A percentile compares a stretch with the other conserved stretches of the same genome.
phyloP scores from a whole-genome alignment of 1,284 basidiomycete species.

The Cutaneotrichosporon daszewskae region DNA sequence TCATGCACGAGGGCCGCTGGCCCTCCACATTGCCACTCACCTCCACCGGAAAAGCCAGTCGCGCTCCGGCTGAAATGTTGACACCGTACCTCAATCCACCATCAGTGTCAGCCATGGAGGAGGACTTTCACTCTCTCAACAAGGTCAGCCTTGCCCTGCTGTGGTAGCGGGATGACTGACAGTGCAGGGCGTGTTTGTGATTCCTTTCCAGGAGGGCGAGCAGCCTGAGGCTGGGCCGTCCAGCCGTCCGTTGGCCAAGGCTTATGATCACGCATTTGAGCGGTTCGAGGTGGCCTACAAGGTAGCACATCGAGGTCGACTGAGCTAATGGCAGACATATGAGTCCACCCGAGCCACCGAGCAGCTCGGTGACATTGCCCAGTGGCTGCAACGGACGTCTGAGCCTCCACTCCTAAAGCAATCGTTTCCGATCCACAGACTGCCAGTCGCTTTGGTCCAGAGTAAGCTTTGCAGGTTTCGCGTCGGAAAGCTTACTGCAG shows the following conservation, averaged over 20 bases:
- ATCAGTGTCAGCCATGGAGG: no score
- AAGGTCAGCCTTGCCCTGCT: slow-evolving; percentile 20
- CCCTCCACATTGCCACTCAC: no score
- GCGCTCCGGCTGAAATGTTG: no score
- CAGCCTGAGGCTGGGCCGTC: slow-evolving; percentile 11
- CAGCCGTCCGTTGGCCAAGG: slow-evolving; percentile 16
- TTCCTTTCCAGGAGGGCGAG: slow-evolving; percentile 27
- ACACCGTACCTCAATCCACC: no score
- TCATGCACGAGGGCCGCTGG: no score
- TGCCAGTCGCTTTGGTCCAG: slow-evolving; percentile 35
- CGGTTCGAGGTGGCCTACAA: slow-evolving; percentile 17
- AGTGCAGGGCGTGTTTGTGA: slow-evolving; percentile 32
- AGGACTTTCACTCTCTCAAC: slow-evolving; percentile 32
- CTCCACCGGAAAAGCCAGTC: no score
- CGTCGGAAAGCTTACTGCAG: slow-evolving; percentile 3
- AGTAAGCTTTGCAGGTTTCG: slow-evolving; percentile 17
- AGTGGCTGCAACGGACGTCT: slow-evolving; percentile 30
- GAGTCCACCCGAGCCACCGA: slow-evolving; percentile 21
- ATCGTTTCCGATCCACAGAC: slow-evolving; percentile 17
- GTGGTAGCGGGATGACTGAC: neutral
- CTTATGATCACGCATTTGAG: slow-evolving; percentile 21
- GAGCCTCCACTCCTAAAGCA: slow-evolving; percentile 16
- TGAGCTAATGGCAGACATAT: slow-evolving; percentile 2
- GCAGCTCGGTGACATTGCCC: slow-evolving; percentile 32
- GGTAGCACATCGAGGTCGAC: slow-evolving; percentile 8